phyloP scores from a whole-genome alignment of 768 basidiomycete species.

The Cytidiella melzeri region DNA sequence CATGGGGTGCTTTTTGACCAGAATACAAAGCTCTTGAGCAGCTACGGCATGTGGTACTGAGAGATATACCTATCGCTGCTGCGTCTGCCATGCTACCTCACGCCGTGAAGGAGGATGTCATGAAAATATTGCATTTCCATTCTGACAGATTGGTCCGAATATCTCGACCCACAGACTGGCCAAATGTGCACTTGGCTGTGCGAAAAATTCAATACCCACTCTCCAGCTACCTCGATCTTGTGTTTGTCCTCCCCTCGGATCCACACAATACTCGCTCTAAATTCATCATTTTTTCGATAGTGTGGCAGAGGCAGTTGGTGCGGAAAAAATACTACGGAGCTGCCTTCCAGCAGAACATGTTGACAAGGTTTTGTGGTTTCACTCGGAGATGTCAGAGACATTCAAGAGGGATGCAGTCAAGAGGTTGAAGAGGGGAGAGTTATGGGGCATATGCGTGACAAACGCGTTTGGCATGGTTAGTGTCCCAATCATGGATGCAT shows the following conservation, averaged over 20 bases:
- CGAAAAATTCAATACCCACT: slow-evolving; percentile 17
- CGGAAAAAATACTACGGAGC: background rate
- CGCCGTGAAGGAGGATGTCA: background rate
- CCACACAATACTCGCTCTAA: no score
- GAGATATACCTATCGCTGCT: background rate
- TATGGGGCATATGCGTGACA: slow-evolving; percentile 2
- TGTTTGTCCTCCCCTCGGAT: no score
- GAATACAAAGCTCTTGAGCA: background rate
- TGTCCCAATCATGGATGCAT: background rate
- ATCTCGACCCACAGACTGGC: slow-evolving; percentile 24
- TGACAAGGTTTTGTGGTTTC: slow-evolving; percentile 4
- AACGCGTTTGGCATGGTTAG: slow-evolving; percentile 8
- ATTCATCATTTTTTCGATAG: slow-evolving; percentile 12
- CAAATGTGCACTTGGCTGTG: slow-evolving; percentile 27
- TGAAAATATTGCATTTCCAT: background rate
- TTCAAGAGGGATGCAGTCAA: background rate
- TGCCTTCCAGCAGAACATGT: background rate
- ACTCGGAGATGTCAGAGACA: slow-evolving; percentile 1
- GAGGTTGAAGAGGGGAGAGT: background rate
- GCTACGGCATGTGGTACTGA: background rate
- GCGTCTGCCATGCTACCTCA: slow-evolving; percentile 1
- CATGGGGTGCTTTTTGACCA: background rate
- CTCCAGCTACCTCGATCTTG: slow-evolving; percentile 14
- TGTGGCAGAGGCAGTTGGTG: background rate
- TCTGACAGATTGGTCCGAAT: background rate